Evolutionary conservation across 129 eudicot species (phyloP).

Genomic region (Smallanthus sonchifolius): DNA sequence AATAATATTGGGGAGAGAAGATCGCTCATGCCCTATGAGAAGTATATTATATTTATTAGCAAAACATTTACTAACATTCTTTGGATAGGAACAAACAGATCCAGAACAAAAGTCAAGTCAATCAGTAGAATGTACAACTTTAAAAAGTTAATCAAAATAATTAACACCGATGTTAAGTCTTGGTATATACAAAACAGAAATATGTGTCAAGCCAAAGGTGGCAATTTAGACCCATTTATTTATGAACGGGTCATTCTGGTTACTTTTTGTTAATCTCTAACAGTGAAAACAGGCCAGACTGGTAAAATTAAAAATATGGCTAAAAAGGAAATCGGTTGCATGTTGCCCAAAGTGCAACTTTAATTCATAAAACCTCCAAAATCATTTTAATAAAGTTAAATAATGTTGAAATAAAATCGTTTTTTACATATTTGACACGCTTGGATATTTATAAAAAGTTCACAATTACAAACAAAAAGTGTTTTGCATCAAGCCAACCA

Average conservation of each 20-base stretch:
- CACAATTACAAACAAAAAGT: background rate
- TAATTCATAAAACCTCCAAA: background rate
- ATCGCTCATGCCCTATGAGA: slow-evolving; percentile 88
- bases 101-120: background rate
- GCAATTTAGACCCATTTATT: background rate
- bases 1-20: slow-evolving; percentile 81
- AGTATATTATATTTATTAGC: background rate
- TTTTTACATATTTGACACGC: background rate
- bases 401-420: background rate
- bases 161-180: background rate
- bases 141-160: background rate
- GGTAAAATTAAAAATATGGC: background rate
- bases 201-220: background rate
- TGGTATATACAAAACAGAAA: background rate
- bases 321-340: background rate
- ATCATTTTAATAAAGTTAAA: background rate
- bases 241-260: background rate
- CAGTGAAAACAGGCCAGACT: background rate
- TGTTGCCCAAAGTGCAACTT: background rate
- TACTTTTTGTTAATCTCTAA: background rate
- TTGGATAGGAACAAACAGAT: background rate
- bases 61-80: background rate
- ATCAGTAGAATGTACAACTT: background rate
- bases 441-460: background rate
- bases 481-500: background rate